Evolutionary conservation across 2,329 filamentous ascomycete species (phyloP).

Genomic region (Chaetomium sp.): DNA sequence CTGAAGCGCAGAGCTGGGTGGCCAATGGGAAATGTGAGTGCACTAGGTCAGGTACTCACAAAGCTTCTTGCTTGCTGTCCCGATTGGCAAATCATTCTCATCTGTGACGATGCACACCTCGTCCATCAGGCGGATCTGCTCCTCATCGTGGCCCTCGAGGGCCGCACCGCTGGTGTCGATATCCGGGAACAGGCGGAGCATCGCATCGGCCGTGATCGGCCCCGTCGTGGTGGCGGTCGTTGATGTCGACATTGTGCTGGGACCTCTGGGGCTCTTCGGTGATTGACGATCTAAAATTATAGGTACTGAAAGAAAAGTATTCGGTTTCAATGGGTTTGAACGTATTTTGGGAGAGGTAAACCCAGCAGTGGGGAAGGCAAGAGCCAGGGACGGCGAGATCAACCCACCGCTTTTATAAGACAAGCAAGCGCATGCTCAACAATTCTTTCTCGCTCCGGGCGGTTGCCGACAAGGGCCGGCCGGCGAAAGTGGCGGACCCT

Average conservation of each 20-base stretch:
- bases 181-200: constrained; percentile 84
- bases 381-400: not conserved
- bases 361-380: not conserved
- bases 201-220: constrained; percentile 76
- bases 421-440: not conserved
- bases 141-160: constrained; percentile 87
- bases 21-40: too few species aligned
- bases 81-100: constrained; percentile 85
- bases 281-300: too few species aligned
- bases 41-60: constrained; percentile 52
- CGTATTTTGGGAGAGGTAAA: too few species aligned
- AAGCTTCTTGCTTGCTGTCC: constrained; percentile 94
- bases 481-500: not conserved
- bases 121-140: constrained; percentile 97
- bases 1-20: too few species aligned
- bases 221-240: constrained; percentile 45
- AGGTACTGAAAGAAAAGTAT: too few species aligned
- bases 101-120: constrained; percentile 97
- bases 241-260: constrained; percentile 29
- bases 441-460: not conserved
- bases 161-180: constrained; percentile 65
- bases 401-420: not conserved
- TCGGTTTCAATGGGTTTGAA: too few species aligned
- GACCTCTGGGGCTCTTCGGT: too few species aligned
- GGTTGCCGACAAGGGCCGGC: not conserved